Evolutionary conservation across 2,329 filamentous ascomycete genomes (phyloP).

Genomic region (Penicillium hordei): DNA sequence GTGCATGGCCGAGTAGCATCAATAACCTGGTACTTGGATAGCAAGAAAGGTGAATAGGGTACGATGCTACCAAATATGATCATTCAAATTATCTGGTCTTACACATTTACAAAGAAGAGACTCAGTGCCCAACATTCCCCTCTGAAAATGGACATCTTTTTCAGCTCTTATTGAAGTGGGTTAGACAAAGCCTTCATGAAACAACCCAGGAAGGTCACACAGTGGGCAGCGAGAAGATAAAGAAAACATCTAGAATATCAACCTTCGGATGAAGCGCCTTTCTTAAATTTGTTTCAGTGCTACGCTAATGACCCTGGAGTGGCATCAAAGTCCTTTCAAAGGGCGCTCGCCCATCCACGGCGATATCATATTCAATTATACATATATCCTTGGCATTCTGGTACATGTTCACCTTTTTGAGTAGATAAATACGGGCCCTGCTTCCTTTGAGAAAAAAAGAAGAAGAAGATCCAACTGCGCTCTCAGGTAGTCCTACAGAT

Average conservation of each 20-base stretch:
- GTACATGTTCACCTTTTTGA: background rate
- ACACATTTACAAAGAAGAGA: background rate
- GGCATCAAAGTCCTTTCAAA: background rate
- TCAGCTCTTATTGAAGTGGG: background rate
- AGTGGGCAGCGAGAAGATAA: background rate
- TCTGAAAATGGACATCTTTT: background rate
- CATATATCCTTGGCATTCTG: background rate
- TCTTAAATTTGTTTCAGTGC: background rate
- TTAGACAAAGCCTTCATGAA: background rate
- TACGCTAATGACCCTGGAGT: background rate
- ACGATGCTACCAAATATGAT: background rate
- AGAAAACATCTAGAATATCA: background rate
- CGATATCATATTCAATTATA: background rate
- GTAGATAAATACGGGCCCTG: background rate
- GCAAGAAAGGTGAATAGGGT: background rate
- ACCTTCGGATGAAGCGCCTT: background rate
- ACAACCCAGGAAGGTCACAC: background rate
- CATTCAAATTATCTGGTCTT: background rate
- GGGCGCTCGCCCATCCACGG: too few relatives aligned
- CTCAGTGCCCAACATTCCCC: background rate
- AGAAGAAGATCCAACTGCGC: background rate
- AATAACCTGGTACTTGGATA: background rate
- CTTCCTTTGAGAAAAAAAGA: background rate
- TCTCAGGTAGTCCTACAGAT: background rate
- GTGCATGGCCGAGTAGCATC: background rate